A percentile compares a stretch with the other conserved stretches of the same genome.
Evolutionary conservation across 176 grass and related monocot species (phyloP).

Genomic region (Carex myosuroides): DNA sequence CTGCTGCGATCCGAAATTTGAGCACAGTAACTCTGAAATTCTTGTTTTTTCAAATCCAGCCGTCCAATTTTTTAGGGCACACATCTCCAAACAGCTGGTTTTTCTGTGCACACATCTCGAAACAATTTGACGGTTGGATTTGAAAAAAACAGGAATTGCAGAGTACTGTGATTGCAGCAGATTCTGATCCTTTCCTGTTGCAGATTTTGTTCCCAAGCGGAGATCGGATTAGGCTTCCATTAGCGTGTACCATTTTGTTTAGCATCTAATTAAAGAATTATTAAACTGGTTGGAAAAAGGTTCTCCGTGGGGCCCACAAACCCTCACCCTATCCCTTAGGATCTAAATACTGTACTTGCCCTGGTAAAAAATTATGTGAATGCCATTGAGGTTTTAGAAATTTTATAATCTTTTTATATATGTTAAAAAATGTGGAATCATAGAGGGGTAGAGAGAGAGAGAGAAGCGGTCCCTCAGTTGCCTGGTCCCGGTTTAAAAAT

Average conservation of each 20-base stretch:
- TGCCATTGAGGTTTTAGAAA: background rate
- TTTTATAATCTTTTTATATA: background rate
- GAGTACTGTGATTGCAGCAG: no score
- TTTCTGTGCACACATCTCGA: no score
- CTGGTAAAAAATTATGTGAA: conserved; percentile 15
- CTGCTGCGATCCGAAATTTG: no score
- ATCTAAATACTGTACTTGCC: background rate
- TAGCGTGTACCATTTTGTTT: conserved; percentile 19
- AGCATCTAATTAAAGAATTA: conserved; percentile 3
- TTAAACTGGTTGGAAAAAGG: background rate
- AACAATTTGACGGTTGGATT: no score
- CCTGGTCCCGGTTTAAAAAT: conserved; percentile 48
- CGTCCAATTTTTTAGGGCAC: no score
- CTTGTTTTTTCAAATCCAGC: no score
- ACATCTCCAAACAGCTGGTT: no score
- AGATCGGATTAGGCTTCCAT: background rate
- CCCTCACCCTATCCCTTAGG: background rate
- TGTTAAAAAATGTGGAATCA: conserved; percentile 5
- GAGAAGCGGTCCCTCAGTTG: background rate
- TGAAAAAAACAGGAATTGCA: no score
- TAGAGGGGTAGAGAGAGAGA: background rate
- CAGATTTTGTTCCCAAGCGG: background rate
- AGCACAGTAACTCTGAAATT: no score
- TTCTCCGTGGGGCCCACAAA: background rate
- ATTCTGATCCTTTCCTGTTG: conserved; percentile 1